Evolutionary conservation across 148 eudicot species (phyloP), one percentile per base, ranked within the genome.

Genomic region (Heliamphora exappendiculata): DNA sequence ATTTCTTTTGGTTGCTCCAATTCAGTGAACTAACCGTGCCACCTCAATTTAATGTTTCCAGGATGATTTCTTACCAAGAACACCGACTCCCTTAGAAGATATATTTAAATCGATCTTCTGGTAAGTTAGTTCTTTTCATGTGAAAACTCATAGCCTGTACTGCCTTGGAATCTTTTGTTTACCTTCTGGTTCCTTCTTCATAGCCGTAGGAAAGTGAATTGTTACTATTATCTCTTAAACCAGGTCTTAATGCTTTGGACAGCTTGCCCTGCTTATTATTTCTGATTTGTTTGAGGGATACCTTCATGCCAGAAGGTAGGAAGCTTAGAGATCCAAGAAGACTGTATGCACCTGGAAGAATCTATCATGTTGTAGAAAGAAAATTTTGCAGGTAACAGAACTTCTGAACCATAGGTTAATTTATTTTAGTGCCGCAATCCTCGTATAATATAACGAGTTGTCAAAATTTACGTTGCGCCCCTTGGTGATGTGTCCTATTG

Each of bases 181-280:
- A 44, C 22, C 19, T 37, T 51, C 28, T 28, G 26, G 10, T 33
- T 73, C 37, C 29, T 1, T 70, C 65, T 75, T n/a, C n/a, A n/a
- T n/a, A n/a, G n/a, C n/a, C 59, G 26, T 81, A 44, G 75, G 68
- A 54, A 78, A 82, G 88, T 86, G 70, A 80, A 75, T 57, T 83
- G 73, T 79, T 73, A 78, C 59, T 72, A 81, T 78, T 74, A 71
- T 85, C 66, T 82, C 78, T 85, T 75, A 87, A 82, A 85, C 87
- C 81, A 81, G 89, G 89, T 84, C 78, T 86, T 89, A 47, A 84
- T 88, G 77, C 78, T 85, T 87, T 89, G 82, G 75, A 87, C 98
- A 93, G 98, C 86, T 87, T 95, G 90, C 99, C 99, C 34, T 95
- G 99, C 85, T 88, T 95, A 62, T 79, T 95, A 80, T 87, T 91